Percentiles rank a stretch among this genome's conserved stretches.
Evolutionary conservation across 225 moss, liverwort and hornwort genomes (phyloP).

Genomic region (Sphagnum tenellum): DNA sequence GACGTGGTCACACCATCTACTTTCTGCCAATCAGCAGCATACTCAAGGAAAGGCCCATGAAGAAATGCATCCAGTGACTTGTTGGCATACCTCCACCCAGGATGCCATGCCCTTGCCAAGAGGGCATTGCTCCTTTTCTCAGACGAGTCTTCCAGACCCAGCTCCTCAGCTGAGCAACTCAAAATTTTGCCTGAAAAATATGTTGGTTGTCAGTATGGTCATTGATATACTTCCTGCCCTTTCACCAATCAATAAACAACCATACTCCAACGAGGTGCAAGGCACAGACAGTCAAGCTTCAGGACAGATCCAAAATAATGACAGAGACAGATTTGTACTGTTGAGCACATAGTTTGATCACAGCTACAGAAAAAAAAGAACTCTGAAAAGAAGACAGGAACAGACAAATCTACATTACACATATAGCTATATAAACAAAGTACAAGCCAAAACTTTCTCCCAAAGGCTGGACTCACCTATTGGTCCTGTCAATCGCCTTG

Average conservation of each 20-base stretch:
- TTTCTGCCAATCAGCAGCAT: constrained; percentile 33
- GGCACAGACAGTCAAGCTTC: no score
- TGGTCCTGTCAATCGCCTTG: constrained; percentile 25
- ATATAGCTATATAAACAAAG: no score
- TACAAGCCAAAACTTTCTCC: not conserved
- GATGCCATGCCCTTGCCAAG: constrained; percentile 38
- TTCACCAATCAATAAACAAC: no score
- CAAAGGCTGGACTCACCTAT: constrained; percentile 9
- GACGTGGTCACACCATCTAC: constrained; percentile 37
- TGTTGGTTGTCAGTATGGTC: no score
- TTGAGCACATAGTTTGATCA: not conserved
- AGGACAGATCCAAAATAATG: no score
- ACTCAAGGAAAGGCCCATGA: constrained; percentile 29
- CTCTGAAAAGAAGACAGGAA: no score
- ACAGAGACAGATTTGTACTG: no score
- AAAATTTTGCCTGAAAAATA: constrained; percentile 10
- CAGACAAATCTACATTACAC: no score
- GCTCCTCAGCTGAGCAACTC: constrained; percentile 19
- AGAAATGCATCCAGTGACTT: constrained; percentile 32
- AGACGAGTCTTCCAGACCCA: constrained; percentile 34
- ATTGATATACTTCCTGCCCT: no score
- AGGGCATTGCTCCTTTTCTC: constrained; percentile 52
- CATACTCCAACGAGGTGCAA: no score
- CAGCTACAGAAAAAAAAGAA: not conserved
- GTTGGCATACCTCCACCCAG: constrained; percentile 44